Evolutionary conservation across 345 rosid genomes (phyloP).

Genomic region (Rhodamnia argentea): DNA sequence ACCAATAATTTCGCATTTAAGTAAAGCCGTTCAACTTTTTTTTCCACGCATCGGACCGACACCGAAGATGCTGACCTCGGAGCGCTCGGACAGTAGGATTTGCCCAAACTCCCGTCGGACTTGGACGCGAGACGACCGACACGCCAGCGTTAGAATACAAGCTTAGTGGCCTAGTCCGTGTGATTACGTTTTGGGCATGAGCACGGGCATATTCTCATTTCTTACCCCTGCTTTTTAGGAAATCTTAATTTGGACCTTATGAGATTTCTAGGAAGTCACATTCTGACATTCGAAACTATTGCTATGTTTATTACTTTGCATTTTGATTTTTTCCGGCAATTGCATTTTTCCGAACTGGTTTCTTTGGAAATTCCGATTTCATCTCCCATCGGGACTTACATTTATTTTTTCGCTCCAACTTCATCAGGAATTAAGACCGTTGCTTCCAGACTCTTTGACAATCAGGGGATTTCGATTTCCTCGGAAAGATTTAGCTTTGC

Average conservation of each 20-base stretch:
- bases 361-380: neutral
- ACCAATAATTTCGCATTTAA: neutral
- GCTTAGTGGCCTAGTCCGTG: neutral
- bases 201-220: neutral
- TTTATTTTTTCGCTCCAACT: neutral
- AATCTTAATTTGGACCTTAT: neutral
- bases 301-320: fast-evolving
- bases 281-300: neutral
- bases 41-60: neutral
- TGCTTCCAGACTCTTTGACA: neutral
- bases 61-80: neutral
- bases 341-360: too few species aligned
- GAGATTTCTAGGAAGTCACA: neutral
- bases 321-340: neutral
- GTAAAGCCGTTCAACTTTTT: neutral
- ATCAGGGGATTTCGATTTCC: too few species aligned
- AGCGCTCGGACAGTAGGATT: fast-evolving
- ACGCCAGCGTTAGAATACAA: neutral
- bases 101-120: too few species aligned
- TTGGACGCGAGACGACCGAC: neutral
- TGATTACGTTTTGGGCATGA: neutral
- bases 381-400: neutral
- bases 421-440: fast-evolving
- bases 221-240: neutral
- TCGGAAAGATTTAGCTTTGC: too few species aligned